Base-by-base conservation (phyloP, 2,329 filamentous ascomycete genomes). In the Sarocladium oryzae region DNA sequence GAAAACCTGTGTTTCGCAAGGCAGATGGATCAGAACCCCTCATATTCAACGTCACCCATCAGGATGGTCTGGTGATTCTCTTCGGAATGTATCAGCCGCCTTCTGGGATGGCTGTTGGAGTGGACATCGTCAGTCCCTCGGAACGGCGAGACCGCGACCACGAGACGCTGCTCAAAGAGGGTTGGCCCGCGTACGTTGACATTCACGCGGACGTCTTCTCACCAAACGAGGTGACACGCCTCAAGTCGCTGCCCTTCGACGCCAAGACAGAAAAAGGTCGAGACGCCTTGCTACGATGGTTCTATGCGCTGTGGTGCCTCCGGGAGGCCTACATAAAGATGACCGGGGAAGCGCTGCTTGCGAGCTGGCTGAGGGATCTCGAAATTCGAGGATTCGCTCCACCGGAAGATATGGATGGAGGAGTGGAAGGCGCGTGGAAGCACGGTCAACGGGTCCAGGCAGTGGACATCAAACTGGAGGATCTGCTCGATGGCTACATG, bases 291-390 rank as follows among this genome's bases (percentile, higher is more conserved):
- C 70, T 91, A 24, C 75, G 85, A 4, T 75, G 78, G 50, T 92
- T 92, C 63, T 92, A 90, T 63, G 78, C 85, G 1, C 79, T 86
- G 53, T 92, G 87, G 84, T 88, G 85, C 64, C 76, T 89, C 64
- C 83, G 88, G 58, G 88, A 92, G 69, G 84, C 86, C 1, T 91
- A 88, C 63, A 83, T 91, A 66, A 92, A 91, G 77, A 82, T 92
- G 70, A 87, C 86, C 26, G 88, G 88, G 23, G 86, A 91, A 60
- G 88, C 86, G 1, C 72, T 92, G 53, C 72, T 90, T 8, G 88
- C 88, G 0, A 72, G 74, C 3, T 92, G 88, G 88, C 72, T 92
- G 46, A 71, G 71, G 49, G 78, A 86, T 48, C 69, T 91, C 8
- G 84, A 90, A 59, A 88, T 92, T 61, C 71, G 74, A 53, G 69